Percentiles rank a stretch among this genome's conserved stretches.
Conservation (phyloP, 208 protist genomes). For the Porcisia deanei region DNA sequence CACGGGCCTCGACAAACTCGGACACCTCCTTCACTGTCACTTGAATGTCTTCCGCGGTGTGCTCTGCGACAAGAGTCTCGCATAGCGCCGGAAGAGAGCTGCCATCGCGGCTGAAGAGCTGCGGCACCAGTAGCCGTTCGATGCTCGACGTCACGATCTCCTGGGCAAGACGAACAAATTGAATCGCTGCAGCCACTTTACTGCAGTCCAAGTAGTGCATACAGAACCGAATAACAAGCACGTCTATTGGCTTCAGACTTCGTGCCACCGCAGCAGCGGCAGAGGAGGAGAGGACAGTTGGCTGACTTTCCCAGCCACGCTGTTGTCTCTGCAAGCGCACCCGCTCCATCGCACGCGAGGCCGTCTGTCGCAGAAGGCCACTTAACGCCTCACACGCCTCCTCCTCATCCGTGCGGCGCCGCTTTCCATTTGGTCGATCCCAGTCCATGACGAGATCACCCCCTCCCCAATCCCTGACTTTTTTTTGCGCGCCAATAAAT, state of each 20-base stretch:
- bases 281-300: constrained; percentile 2
- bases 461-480: background rate
- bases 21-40: constrained; percentile 60
- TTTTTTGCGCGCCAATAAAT: background rate
- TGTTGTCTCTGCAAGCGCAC: constrained; percentile 46
- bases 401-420: constrained; percentile 45
- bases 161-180: constrained; percentile 76
- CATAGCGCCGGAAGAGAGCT: constrained; percentile 62
- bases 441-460: constrained; percentile 4
- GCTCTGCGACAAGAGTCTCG: constrained; percentile 72
- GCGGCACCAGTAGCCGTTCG: constrained; percentile 62
- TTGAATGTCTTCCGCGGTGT: constrained; percentile 72
- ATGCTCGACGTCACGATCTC: constrained; percentile 59
- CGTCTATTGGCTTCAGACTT: constrained; percentile 65
- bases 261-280: constrained; percentile 19
- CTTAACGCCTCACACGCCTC: constrained; percentile 70
- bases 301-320: constrained; percentile 5
- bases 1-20: constrained; percentile 76
- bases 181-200: constrained; percentile 32
- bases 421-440: constrained; percentile 31
- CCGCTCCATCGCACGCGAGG: constrained; percentile 71
- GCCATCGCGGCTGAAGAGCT: constrained; percentile 41
- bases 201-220: constrained; percentile 72
- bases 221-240: constrained; percentile 72
- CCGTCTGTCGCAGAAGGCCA: constrained; percentile 71